Conservation (phyloP, 371 early-diverging fungal genomes). For the Amoeboradix gromovi region DNA sequence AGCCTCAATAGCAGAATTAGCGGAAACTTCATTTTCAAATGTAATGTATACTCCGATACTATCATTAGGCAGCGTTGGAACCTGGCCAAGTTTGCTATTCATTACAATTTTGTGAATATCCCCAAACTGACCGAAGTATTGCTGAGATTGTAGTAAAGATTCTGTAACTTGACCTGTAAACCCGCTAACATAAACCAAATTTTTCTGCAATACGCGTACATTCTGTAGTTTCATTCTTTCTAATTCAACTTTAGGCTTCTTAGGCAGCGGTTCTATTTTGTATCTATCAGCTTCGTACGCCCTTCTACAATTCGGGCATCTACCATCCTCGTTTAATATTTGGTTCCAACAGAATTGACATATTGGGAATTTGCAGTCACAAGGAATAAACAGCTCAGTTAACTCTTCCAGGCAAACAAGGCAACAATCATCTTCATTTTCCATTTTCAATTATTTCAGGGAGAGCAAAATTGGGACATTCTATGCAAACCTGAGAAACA, state of each 20-base stretch:
- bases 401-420: not conserved
- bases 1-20: constrained; percentile 53
- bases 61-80: constrained; percentile 2
- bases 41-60: constrained; percentile 58
- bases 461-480: not conserved
- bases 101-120: constrained; percentile 69
- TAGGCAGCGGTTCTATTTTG: not conserved
- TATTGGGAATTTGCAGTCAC: not conserved
- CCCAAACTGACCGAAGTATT: constrained; percentile 90
- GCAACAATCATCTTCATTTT: not conserved
- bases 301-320: not conserved
- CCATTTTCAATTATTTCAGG: not conserved
- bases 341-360: not conserved
- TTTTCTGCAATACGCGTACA: constrained; percentile 74
- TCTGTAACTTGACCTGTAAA: constrained; percentile 8
- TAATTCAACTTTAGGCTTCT: not conserved
- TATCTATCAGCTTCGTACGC: not conserved
- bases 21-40: constrained; percentile 54
- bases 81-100: constrained; percentile 14
- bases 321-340: not conserved
- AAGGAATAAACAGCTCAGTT: not conserved
- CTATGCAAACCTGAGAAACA: constrained; percentile 23
- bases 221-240: constrained; percentile 52
- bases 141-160: constrained; percentile 8
- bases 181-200: constrained; percentile 75